phyloP scores from a whole-genome alignment of 768 basidiomycete genomes.

The Psilocybe tampanensis region DNA sequence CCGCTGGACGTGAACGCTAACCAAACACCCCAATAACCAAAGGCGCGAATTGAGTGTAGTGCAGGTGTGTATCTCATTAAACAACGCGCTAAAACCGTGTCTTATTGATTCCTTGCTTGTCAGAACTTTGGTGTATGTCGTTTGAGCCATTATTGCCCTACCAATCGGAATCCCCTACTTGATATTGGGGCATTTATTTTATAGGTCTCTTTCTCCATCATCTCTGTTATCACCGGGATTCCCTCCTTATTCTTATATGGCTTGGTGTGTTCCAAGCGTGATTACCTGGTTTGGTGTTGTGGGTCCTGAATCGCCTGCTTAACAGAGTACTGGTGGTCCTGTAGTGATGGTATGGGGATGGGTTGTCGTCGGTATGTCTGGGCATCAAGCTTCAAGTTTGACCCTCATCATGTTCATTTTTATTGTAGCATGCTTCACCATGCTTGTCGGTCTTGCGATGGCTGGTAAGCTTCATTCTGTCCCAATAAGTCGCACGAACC shows the following conservation, averaged over 20 bases:
- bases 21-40: neutral
- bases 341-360: conserved; percentile 81
- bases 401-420: neutral
- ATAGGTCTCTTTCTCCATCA: conserved; percentile 72
- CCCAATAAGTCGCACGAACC: neutral
- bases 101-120: conserved; percentile 1
- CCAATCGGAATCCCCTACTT: neutral
- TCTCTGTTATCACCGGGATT: conserved; percentile 73
- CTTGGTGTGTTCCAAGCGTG: conserved; percentile 43
- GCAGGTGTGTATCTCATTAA: conserved; percentile 51
- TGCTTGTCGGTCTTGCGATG: conserved; percentile 76
- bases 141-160: conserved; percentile 6
- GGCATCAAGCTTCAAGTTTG: neutral
- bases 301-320: neutral
- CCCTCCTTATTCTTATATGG: conserved; percentile 72
- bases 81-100: conserved; percentile 11
- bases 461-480: conserved; percentile 47
- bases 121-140: conserved; percentile 66
- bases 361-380: conserved; percentile 58
- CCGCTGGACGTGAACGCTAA: neutral
- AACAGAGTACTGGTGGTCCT: conserved; percentile 72
- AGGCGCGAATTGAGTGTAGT: conserved; percentile 66
- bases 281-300: neutral
- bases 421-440: conserved; percentile 60
- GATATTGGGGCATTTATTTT: conserved; percentile 9